These are phyloP conservation scores for Didymella arachidicola DNA, from an alignment of 2,329 filamentous ascomycete species.

Conservation along the genomic window DNA sequence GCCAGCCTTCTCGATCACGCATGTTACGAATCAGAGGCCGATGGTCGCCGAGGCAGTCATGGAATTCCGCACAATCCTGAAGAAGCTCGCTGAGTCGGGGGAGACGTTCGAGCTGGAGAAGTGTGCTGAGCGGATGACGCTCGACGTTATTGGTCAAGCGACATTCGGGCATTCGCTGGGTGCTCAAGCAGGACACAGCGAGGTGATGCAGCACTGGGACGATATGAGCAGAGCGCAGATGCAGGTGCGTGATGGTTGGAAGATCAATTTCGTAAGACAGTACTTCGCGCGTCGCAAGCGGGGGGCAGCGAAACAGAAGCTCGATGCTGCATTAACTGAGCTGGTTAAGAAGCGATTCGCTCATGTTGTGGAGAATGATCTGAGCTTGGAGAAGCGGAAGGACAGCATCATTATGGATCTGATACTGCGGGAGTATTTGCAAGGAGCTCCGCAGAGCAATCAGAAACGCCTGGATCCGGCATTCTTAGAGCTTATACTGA, in stretches of 20 bases:
- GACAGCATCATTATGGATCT: conserved; percentile 48
- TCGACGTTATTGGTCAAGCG: conserved; percentile 40
- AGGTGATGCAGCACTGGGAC: conserved; percentile 31
- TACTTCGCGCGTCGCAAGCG: conserved; percentile 24
- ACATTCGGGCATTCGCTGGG: conserved; percentile 37
- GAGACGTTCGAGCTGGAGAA: conserved; percentile 40
- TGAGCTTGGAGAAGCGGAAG: conserved; percentile 48
- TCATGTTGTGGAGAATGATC: conserved; percentile 38
- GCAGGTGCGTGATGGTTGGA: conserved; percentile 24
- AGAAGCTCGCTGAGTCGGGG: conserved; percentile 28
- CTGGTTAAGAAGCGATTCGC: conserved; percentile 51
- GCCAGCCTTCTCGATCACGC: conserved; percentile 45
- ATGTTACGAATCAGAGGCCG: conserved; percentile 42
- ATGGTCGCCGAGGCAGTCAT: conserved; percentile 46
- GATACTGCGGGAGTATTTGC: conserved; percentile 40
- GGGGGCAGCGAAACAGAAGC: conserved; percentile 22
- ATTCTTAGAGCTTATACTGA: conserved; percentile 49
- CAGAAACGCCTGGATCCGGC: conserved; percentile 36
- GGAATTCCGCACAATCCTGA: conserved; percentile 39
- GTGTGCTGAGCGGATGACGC: conserved; percentile 28
- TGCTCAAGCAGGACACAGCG: conserved; percentile 27
- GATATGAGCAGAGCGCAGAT: conserved; percentile 26
- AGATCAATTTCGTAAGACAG: conserved; percentile 29
- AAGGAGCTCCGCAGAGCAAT: conserved; percentile 23
- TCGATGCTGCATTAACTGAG: conserved; percentile 47